Evolutionary conservation across 345 rosid species (phyloP), one percentile per base, ranked within the genome.

Genomic region (Hypericum perforatum): DNA sequence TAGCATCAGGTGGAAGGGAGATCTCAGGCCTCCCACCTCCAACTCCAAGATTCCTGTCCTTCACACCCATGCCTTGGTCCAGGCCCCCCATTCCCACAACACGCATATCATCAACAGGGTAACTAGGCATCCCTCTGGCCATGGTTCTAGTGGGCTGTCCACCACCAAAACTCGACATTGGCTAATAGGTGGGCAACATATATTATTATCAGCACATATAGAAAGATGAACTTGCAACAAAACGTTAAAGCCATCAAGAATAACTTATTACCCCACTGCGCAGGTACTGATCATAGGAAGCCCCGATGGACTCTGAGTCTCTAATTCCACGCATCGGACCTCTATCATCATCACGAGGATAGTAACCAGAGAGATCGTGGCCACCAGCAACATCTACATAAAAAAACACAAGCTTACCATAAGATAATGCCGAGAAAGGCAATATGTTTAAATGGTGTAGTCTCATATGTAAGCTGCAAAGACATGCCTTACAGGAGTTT

Each of bases 1-100:
- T 46, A 47, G 85, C 80, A 73, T 74, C 82, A 32, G 82, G 80
- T 13, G 91, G 91, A 60, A 80, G 84, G 59, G 74, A 42, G 69
- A 63, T 49, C 51, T 78, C 84, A 38, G 69, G 39, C 60, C 73
- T 70, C 67, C 78, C 73, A 53, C 76, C 60, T 59, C 74, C 81
- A n/a, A 67, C 58, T 13, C 74, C 76, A 54, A 74, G 5, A 10
- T 56, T 54, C 61, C 76, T 61, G 29, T 76, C 86, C 54, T 69
- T 75, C 43, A 70, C 62, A 41, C 60, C 44, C 52, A 58, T 14
- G 53, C 73, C 73, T 16, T 72, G 63, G 43, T 78, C 78, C 67
- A 74, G 16, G 65, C 70, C 53, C 15, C 73, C 69, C 12, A 69
- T 47, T 38, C 81, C 70, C 60, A 45, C 39, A 6, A 69, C 39